Base-by-base conservation (phyloP, 305 asterid species). In the Solanum aculeatissimum region DNA sequence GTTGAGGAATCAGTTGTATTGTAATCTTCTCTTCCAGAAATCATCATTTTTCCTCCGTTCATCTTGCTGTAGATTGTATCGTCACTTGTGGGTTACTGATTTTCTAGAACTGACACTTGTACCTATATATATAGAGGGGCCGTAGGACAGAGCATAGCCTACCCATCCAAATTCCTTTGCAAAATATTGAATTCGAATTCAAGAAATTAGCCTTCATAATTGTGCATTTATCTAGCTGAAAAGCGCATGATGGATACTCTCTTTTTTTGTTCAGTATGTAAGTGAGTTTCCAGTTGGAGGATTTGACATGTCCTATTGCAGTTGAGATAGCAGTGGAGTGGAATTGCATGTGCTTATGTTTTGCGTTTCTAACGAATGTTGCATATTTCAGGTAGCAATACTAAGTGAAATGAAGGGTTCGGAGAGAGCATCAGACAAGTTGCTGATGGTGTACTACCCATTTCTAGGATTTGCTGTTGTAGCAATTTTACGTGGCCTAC, bases 401-500 rank as follows among this genome's bases (percentile, higher is more conserved):
- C 88, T 95, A 13, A n/a, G 93, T 0, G 99, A 96, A 87, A 75
- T 95, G 86, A 86, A 86, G 78, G 85, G 78, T 60, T 96, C 99
- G 63, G 79, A 82, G 82, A 91, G 89, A 82, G 97, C 96, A 83
- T 89, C 96, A 6, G 96, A 95, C 49, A 78, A 88, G 86, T 91
- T 96, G 84, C 77, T 94, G 70, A 90, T 72, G 90, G 21, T 92
- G 74, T 93, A 96, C 88, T 88, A 35, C 86, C 98, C 98, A 6
- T 95, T 93, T 86, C 49, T 94, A 85, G 97, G 93, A 60, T 87
- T 93, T 3, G 91, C 92, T 54, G 7, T 91, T 81, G 55, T 93
- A 75, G 97, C 98, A 80, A 79, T 95, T 60, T 75, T 95, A 85
- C 98, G 98, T 3, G 97, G 98, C 58, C 85, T 94, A 89, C 77